phyloP scores from a whole-genome alignment of 192 early-diverging fungal genomes.

The Coemansia sp. region DNA sequence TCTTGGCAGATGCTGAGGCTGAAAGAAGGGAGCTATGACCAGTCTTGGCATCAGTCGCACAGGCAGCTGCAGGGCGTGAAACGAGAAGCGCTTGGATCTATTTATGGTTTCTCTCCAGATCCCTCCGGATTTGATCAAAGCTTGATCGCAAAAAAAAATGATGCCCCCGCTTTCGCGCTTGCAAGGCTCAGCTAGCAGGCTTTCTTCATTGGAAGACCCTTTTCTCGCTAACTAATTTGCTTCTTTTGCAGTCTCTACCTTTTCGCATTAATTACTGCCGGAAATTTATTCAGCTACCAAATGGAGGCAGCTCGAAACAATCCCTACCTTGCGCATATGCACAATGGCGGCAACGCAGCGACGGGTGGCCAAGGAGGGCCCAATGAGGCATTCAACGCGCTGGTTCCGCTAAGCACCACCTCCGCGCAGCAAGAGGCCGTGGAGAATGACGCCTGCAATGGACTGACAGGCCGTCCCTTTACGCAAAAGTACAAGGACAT shows the following conservation, averaged over 20 bases:
- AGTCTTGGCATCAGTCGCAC: too few species aligned
- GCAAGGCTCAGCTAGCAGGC: too few species aligned
- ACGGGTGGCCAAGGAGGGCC: neutral
- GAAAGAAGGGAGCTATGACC: too few species aligned
- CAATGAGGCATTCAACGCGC: conserved; percentile 28
- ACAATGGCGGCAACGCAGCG: conserved; percentile 5
- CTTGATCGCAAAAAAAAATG: too few species aligned
- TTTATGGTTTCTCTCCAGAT: too few species aligned
- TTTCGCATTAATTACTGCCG: neutral
- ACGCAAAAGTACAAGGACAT: conserved; percentile 83
- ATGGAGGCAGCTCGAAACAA: conserved; percentile 43
- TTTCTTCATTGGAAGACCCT: too few species aligned
- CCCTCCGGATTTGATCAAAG: neutral
- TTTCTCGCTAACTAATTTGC: too few species aligned
- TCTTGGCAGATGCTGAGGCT: too few species aligned
- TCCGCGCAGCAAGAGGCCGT: conserved; percentile 73
- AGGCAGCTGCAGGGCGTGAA: too few species aligned
- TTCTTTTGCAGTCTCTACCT: neutral
- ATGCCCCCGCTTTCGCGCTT: too few species aligned
- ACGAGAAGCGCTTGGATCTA: too few species aligned
- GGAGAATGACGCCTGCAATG: conserved; percentile 72
- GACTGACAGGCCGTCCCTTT: conserved; percentile 75
- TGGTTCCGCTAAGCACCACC: conserved; percentile 53
- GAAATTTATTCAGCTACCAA: neutral
- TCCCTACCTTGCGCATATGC: conserved; percentile 51